A percentile compares a stretch with the other conserved stretches of the same genome.
These are phyloP conservation scores for Leishmania mexicana DNA, from an alignment of 208 protist genomes.

Conservation along the genomic window DNA sequence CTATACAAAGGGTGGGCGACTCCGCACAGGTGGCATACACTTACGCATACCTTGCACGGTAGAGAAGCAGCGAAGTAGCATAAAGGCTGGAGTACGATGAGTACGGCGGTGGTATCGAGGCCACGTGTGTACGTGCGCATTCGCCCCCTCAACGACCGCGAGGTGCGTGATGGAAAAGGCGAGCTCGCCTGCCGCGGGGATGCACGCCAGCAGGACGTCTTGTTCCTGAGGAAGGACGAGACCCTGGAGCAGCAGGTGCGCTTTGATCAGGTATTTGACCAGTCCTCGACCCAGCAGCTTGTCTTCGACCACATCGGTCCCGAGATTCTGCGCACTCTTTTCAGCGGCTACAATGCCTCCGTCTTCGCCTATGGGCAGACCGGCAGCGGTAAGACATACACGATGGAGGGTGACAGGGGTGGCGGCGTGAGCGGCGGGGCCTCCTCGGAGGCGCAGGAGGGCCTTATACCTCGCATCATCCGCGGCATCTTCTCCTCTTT, in stretches of 20 bases:
- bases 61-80: not conserved
- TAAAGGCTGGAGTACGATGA: slow-evolving; percentile 36
- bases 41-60: not conserved
- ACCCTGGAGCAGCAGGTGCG: slow-evolving; percentile 67
- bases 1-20: not conserved
- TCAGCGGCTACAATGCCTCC: slow-evolving; percentile 91
- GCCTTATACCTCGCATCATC: slow-evolving; percentile 85
- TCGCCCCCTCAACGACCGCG: slow-evolving; percentile 85
- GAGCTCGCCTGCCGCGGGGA: slow-evolving; percentile 70
- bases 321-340: slow-evolving; percentile 74
- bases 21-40: not conserved
- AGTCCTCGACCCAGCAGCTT: slow-evolving; percentile 34
- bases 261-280: slow-evolving; percentile 87
- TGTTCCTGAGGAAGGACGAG: slow-evolving; percentile 80
- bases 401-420: slow-evolving; percentile 80
- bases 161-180: slow-evolving; percentile 69
- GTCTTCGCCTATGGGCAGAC: slow-evolving; percentile 97
- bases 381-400: slow-evolving; percentile 94
- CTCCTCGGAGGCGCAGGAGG: slow-evolving; percentile 30
- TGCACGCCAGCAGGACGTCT: slow-evolving; percentile 59
- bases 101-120: slow-evolving; percentile 72
- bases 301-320: slow-evolving; percentile 75
- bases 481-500: slow-evolving; percentile 74
- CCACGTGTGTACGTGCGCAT: slow-evolving; percentile 91
- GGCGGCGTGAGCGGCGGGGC: slow-evolving; percentile 16